These are phyloP conservation scores for Acorus calamus DNA, from an alignment of 106 monocot species.

Conservation along the genomic window DNA sequence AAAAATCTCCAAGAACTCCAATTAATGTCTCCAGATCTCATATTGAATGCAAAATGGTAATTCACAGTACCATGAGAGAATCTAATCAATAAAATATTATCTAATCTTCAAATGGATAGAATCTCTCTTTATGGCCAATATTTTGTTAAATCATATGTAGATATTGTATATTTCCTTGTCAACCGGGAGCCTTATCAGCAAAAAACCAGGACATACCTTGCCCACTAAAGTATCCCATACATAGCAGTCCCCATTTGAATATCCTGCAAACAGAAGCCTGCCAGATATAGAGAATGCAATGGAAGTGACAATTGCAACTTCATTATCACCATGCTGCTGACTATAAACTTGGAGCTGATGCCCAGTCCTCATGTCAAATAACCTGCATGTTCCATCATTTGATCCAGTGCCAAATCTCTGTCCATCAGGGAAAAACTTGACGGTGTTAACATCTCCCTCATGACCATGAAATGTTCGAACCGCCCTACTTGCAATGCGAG, in stretches of 20 bases:
- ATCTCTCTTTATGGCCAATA: too few species aligned
- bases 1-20: too few species aligned
- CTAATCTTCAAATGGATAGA: too few species aligned
- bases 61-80: too few species aligned
- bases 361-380: constrained; percentile 91
- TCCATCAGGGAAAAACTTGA: constrained; percentile 97
- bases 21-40: too few species aligned
- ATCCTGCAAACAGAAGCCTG: constrained; percentile 92
- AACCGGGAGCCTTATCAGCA: too few species aligned
- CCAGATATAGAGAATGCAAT: constrained; percentile 93
- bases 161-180: too few species aligned
- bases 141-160: too few species aligned
- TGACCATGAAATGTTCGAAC: constrained; percentile 76
- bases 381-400: constrained; percentile 83
- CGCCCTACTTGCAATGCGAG: constrained; percentile 75
- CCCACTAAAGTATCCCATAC: constrained; percentile 93
- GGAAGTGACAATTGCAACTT: constrained; percentile 51
- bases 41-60: too few species aligned
- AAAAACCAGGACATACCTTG: constrained; percentile 36
- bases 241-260: constrained; percentile 91
- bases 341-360: constrained; percentile 88
- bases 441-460: constrained; percentile 71
- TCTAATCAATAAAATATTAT: too few species aligned
- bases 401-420: constrained; percentile 96
- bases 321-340: constrained; percentile 29